A percentile compares a stretch with the other conserved stretches of the same genome.
Conservation (phyloP, 2,329 filamentous ascomycete genomes). For the Aspergillus puulaauensis region DNA sequence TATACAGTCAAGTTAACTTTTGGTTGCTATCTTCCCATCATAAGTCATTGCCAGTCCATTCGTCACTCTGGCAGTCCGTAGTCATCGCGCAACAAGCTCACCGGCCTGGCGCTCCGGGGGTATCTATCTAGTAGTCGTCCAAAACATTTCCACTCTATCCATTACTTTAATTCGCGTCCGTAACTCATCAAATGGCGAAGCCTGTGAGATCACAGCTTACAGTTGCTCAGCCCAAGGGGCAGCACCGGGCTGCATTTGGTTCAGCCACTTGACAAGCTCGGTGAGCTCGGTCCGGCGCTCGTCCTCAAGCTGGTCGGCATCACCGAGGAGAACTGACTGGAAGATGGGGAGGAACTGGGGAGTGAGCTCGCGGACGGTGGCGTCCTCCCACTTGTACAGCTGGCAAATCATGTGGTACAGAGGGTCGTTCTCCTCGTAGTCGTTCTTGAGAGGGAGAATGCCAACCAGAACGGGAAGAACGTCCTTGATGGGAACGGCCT, state of each 20-base stretch:
- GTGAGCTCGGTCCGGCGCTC: conserved; percentile 48
- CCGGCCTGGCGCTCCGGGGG: conserved; percentile 14
- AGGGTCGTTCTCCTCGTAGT: conserved; percentile 94
- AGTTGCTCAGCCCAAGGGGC: conserved; percentile 42
- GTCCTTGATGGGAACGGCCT: conserved; percentile 74
- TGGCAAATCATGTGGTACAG: conserved; percentile 87
- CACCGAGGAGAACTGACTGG: conserved; percentile 46
- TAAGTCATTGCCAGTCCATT: conserved; percentile 30
- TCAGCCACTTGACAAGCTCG: conserved; percentile 50
- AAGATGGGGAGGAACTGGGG: conserved; percentile 49
- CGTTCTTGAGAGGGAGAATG: conserved; percentile 83
- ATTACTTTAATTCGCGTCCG: conserved; percentile 7
- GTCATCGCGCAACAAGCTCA: conserved; percentile 10
- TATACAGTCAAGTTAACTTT: conserved; percentile 21
- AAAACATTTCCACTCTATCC: conserved; percentile 17
- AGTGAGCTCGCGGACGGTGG: conserved; percentile 46
- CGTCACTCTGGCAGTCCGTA: conserved; percentile 12
- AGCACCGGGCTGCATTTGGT: conserved; percentile 43
- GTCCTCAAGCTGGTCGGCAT: conserved; percentile 48
- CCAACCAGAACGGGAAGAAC: conserved; percentile 78
- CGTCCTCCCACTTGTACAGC: conserved; percentile 60
- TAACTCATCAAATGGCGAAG: conserved; percentile 17
- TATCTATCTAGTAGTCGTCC: conserved; percentile 21
- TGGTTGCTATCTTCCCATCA: conserved; percentile 19
- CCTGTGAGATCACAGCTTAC: conserved; percentile 15